These are phyloP conservation scores for Penicillium nucicola DNA, from an alignment of 495 filamentous ascomycete genomes.

Conservation along the genomic window DNA sequence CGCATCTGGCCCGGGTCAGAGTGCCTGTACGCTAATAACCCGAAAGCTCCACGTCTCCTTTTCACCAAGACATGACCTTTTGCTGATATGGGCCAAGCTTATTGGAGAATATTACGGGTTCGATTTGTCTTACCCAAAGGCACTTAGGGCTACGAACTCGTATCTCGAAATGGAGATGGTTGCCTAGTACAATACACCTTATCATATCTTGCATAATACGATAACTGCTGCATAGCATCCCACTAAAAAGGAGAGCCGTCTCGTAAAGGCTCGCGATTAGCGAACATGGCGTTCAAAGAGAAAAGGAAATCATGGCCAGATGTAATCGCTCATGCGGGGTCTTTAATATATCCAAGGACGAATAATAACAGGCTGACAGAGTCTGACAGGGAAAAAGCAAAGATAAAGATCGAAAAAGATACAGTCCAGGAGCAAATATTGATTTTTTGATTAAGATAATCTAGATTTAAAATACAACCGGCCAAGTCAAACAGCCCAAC, in stretches of 20 bases:
- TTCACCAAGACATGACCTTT: background rate
- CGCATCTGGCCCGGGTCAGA: background rate
- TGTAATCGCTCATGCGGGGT: background rate
- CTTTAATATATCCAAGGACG: background rate
- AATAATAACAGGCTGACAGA: background rate
- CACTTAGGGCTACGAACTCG: background rate
- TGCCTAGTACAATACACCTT: background rate
- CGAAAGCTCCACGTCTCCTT: background rate
- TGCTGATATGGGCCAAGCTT: no score
- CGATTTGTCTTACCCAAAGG: background rate
- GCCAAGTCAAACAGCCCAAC: background rate
- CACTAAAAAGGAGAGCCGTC: background rate
- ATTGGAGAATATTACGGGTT: no score
- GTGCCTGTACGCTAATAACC: background rate
- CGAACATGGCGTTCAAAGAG: background rate
- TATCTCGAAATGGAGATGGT: background rate
- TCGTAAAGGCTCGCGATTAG: background rate
- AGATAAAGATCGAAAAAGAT: background rate
- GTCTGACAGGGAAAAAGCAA: slow-evolving; percentile 2
- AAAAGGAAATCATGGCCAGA: background rate
- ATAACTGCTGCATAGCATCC: background rate
- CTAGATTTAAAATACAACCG: background rate
- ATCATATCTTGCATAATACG: background rate
- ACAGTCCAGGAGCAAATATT: background rate
- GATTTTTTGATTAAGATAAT: background rate